Conservation (phyloP, 345 rosid species). For the Syzygium aromaticum region DNA sequence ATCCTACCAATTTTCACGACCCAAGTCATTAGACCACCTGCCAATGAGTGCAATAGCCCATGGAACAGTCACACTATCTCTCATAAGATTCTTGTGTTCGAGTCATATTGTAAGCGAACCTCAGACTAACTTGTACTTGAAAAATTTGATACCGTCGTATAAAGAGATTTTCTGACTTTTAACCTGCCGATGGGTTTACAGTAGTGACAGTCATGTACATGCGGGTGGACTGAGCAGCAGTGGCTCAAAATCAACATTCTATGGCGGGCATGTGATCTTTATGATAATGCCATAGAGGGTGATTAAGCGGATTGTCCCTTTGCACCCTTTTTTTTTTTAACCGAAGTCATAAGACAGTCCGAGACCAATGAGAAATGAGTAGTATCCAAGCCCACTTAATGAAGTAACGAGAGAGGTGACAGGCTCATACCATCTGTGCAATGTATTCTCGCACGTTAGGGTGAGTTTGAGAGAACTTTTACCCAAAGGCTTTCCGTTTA, state of each 20-base stretch:
- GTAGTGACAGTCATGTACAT: too few species aligned
- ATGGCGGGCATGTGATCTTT: accelerated
- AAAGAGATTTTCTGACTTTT: too few species aligned
- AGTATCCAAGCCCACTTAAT: not conserved
- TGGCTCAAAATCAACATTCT: not conserved
- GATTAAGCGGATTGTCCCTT: too few species aligned
- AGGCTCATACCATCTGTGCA: too few species aligned
- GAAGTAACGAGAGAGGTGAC: too few species aligned
- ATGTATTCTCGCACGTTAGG: too few species aligned
- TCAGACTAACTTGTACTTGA: too few species aligned
- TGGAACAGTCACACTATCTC: not conserved
- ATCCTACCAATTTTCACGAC: not conserved
- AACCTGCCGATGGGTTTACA: too few species aligned
- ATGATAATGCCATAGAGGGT: not conserved
- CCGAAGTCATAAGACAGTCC: not conserved
- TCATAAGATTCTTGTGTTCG: not conserved
- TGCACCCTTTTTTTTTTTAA: not conserved
- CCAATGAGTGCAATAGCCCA: not conserved
- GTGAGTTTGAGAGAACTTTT: too few species aligned
- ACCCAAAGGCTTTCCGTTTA: too few species aligned
- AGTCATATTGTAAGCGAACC: not conserved
- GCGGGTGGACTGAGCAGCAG: too few species aligned
- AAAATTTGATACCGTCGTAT: too few species aligned
- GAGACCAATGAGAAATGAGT: not conserved
- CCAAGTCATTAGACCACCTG: not conserved